Base-by-base conservation (phyloP, 768 basidiomycete species). In the Tephrocybe sp. region DNA sequence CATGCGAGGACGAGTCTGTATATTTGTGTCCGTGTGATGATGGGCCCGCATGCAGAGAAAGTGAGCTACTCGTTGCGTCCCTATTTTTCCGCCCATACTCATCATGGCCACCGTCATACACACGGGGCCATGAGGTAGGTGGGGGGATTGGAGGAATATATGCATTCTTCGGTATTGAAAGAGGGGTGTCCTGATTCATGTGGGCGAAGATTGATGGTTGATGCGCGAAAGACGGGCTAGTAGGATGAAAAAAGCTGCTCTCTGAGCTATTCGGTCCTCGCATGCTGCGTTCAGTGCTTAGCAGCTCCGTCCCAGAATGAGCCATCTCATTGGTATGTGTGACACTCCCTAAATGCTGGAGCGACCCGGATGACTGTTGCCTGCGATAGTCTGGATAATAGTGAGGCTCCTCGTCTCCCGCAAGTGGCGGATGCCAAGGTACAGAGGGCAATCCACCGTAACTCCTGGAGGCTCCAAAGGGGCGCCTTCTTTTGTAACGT, bases 371-470 rank as follows among this genome's bases (percentile, higher is more conserved):
- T 38, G 49, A 35, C 18, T 44, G 48, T 21, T 49, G 45, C 24
- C 51, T 31, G 21, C 19, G 22, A 36, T 51, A 24, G 19, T 49
- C 51, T 16, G 26, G 24, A 22, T 48, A 36, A 34, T 53, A 57
- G 13, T 55, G 58, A 3, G 56, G 56, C 38, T 63, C 60, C 34
- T 65, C 68, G 27, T 69, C 65, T 9, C 61, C 67, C 32, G 62
- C 65, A 18, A 71, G 52, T 15, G 72, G 69, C 12, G 64, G 62
- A 31, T 64, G 58, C 69, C 68, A 70, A 15, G 54, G 47, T 9
- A 19, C 28, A 27, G 43, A 52, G n/a, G 31, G 52, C 30, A 54
- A 26, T 19, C 52, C 53, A 44, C 51, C 45, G 9, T 53, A 48
- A 16, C 56, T 60, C 21, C 42, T 41, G 6, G 52, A 50, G 22